Base-by-base conservation (phyloP, 108 stramenopile genomes). In the Nannochloropsis salina region DNA sequence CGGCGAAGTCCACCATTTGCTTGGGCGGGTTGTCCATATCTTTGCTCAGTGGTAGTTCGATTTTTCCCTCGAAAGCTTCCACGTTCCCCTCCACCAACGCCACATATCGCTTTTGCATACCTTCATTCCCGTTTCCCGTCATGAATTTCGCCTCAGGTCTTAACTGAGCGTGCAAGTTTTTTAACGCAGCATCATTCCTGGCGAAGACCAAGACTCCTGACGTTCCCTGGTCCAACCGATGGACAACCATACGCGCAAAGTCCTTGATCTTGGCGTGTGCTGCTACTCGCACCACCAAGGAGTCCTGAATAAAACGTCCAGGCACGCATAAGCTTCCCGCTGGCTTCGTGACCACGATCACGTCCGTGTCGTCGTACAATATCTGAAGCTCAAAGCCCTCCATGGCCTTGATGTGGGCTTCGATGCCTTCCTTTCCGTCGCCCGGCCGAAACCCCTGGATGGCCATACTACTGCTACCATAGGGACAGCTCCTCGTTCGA, bases 141-240 rank as follows among this genome's bases (percentile, higher is more conserved):
- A 81, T n/a, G 0, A 2, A 4, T 9, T 6, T 40, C 21, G 51
- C 41, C 10, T 20, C n/a, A 15, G 61, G 44, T 21, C 84, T 11
- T 74, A 88, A 80, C 88, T 88, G 88, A 42, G 42, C 44, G 74
- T 88, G 80, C 12, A 89, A 85, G 80, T 85, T 82, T 61, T 80
- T 61, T 6, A 89, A 44, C 41, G 85, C 88, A 1, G 45, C 84
- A 15, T 85, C 85, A 9, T 80, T 83, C 41, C 83, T 82, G 18
- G 88, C 88, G 31, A 89, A 79, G 42, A 89, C 44, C 44, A 89
- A 42, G 9, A 83, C 41, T 2, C 88, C 88, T 6, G 85, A 85
- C 3, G 88, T 89, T 22, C 84, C 88, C 83, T 85, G 80, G 41
- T 89, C 88, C 43, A 89, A 80, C 44, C 88, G 85, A 45, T 89